Evolutionary conservation across 768 basidiomycete species (phyloP), one percentile per base, ranked within the genome.

Genomic region (Pleurotus eryngii): DNA sequence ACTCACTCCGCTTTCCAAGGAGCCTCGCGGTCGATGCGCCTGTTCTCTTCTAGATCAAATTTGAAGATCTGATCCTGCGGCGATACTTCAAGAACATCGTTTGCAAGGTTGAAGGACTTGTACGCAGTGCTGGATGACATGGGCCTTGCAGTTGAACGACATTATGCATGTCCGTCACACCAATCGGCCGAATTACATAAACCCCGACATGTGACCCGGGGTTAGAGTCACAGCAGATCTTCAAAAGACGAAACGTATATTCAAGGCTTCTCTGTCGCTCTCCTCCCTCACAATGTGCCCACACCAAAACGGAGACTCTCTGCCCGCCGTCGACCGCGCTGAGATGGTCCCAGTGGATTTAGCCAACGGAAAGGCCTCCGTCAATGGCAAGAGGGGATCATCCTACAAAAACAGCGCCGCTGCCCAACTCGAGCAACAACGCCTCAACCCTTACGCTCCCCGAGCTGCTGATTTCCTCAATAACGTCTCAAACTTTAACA

Each of bases 391-490:
- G 70, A 66, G 76, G 55, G 78, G 72, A 47, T 75, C 74, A 55
- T 69, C 67, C 46, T 74, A 67, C 42, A 59, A 65, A 43, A 72
- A 73, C 27, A 70, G 72, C 15, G 74, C 72, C 49, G 62, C 72
- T 65, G 55, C 48, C 17, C 63, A 69, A 49, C 60, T 64, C 47
- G 69, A 76, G 22, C 70, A 74, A 50, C 81, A 78, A 58, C 40
- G 27, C 8, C n/a, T n/a, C 43, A 94, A 94, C 68, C 89, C 92
- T 12, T 96, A 96, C 69, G 93, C 90, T 37, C 87, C 93, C 9
- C 84, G 94, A n/a, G 90, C 91, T 14, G 84, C 90, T 18, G 94
- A 96, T 72, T 95, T 95, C 72, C 75, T 96, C 61, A 95, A 89
- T 70, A 97, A 97, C 70, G 75, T 92, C 65, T 92, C 86, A 46